Conservation (phyloP, 78 protist genomes). For the Abeoforma whisleri region DNA sequence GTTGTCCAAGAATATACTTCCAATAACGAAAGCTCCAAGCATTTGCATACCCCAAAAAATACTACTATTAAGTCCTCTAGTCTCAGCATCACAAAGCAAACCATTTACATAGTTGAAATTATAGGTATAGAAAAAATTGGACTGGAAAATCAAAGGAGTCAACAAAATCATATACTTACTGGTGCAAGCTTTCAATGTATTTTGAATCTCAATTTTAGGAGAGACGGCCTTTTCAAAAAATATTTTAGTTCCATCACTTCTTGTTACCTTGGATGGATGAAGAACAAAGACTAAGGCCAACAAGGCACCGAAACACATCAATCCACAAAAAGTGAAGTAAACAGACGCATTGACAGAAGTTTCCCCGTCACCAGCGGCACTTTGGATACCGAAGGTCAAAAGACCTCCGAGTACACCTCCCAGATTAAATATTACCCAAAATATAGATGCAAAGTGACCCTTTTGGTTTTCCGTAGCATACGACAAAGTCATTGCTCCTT, state of each 20-base stretch:
- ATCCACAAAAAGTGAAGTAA: not conserved
- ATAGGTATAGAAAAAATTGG: slow-evolving; percentile 35
- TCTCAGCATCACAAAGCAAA: not conserved
- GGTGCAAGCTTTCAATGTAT: not conserved
- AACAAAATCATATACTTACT: not conserved
- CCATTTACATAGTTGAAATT: slow-evolving; percentile 24
- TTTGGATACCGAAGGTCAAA: not conserved
- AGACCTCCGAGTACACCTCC: slow-evolving; percentile 19
- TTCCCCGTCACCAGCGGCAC: not conserved
- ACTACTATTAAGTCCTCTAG: slow-evolving; percentile 28
- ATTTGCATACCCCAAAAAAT: slow-evolving; percentile 31
- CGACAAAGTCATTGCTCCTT: slow-evolving; percentile 25
- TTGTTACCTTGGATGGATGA: not conserved
- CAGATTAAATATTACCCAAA: slow-evolving; percentile 32
- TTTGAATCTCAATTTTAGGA: not conserved
- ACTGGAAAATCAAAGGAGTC: slow-evolving; percentile 18
- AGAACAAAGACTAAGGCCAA: not conserved
- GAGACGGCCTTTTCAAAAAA: slow-evolving; percentile 17
- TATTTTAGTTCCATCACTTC: not conserved
- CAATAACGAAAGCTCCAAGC: slow-evolving; percentile 14
- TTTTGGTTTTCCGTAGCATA: slow-evolving; percentile 16
- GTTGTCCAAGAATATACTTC: slow-evolving; percentile 8
- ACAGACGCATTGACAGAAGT: not conserved
- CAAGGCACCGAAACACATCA: slow-evolving; percentile 17
- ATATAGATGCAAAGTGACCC: not conserved